Percentiles rank a stretch among this genome's conserved stretches.
Evolutionary conservation across 192 early-diverging fungal species (phyloP).

Genomic region (Linderina pennispora): DNA sequence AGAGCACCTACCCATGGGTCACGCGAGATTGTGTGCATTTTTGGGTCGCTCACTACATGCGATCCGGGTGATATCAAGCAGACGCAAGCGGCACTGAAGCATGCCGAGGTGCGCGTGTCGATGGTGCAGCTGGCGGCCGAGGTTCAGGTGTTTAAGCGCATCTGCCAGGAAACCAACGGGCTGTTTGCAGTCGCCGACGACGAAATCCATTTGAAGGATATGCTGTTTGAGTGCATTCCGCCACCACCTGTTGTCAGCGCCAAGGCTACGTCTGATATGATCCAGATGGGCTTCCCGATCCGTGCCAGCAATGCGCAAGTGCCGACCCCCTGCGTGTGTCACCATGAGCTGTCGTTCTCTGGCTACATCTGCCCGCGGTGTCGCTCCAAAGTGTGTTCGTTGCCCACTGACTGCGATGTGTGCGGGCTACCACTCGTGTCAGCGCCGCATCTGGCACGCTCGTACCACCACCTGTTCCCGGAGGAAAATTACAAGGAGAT

Average conservation of each 20-base stretch:
- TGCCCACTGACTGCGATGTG: slow-evolving; percentile 90
- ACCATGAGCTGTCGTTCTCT: slow-evolving; percentile 56
- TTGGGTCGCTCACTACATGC: slow-evolving; percentile 85
- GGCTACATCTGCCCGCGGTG: slow-evolving; percentile 89
- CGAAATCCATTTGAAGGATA: slow-evolving; percentile 75
- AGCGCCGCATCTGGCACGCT: slow-evolving; percentile 82
- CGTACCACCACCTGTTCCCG: slow-evolving; percentile 94
- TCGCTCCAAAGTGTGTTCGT: slow-evolving; percentile 69
- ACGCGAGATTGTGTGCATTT: slow-evolving; percentile 81
- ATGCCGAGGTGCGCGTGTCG: slow-evolving; percentile 72
- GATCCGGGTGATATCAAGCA: slow-evolving; percentile 90
- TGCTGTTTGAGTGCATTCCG: slow-evolving; percentile 78
- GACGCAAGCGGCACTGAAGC: slow-evolving; percentile 63
- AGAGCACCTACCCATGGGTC: slow-evolving; percentile 89
- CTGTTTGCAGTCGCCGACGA: slow-evolving; percentile 78
- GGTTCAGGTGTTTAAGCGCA: slow-evolving; percentile 70
- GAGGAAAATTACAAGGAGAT: slow-evolving; percentile 77
- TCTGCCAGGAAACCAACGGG: slow-evolving; percentile 75
- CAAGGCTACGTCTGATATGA: slow-evolving; percentile 55
- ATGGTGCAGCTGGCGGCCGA: slow-evolving; percentile 89
- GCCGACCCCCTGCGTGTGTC: slow-evolving; percentile 72
- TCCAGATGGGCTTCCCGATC: slow-evolving; percentile 91
- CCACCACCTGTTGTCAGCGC: slow-evolving; percentile 68
- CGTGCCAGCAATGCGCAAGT: slow-evolving; percentile 11
- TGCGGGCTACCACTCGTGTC: slow-evolving; percentile 85